Conservation (phyloP, 345 rosid genomes). For the Combretum micranthum region DNA sequence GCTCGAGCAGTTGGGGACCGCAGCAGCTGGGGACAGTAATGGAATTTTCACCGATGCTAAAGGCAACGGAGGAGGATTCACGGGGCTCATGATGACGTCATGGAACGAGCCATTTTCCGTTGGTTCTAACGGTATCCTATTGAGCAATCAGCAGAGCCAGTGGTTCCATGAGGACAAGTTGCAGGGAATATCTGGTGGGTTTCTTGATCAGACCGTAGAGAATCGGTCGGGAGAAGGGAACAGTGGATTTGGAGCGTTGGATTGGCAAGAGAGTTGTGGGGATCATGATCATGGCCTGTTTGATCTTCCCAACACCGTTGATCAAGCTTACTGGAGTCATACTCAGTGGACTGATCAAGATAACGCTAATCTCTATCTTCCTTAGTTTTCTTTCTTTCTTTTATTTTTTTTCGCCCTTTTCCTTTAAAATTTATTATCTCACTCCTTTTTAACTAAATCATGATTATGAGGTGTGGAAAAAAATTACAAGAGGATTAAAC, state of each 20-base stretch:
- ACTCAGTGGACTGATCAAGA: conserved; percentile 53
- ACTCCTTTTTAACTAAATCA: too few relatives aligned
- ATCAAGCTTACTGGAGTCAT: conserved; percentile 84
- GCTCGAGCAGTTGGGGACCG: conserved; percentile 35
- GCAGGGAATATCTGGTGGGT: conserved; percentile 22
- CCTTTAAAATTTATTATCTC: too few relatives aligned
- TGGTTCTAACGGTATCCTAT: conserved; percentile 29
- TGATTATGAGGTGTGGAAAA: too few relatives aligned
- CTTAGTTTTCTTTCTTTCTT: too few relatives aligned
- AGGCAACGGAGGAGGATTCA: conserved; percentile 62
- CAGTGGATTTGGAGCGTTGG: conserved; percentile 64
- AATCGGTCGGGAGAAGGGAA: neutral
- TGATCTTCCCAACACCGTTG: conserved; percentile 61
- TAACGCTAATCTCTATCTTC: too few relatives aligned
- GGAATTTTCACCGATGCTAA: conserved; percentile 4
- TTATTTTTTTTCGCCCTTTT: too few relatives aligned
- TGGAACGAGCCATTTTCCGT: conserved; percentile 32
- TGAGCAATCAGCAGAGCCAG: conserved; percentile 20
- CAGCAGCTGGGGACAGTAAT: too few relatives aligned
- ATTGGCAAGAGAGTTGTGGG: conserved; percentile 56
- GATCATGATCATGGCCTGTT: conserved; percentile 50
- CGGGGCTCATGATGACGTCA: conserved; percentile 35
- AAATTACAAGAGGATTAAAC: too few relatives aligned
- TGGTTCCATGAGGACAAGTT: conserved; percentile 13
- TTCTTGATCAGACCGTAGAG: conserved; percentile 41